Percentiles rank a stretch among this genome's conserved stretches.
phyloP scores from a whole-genome alignment of 192 early-diverging fungal genomes.

The Jimgerdemannia flammicorona region DNA sequence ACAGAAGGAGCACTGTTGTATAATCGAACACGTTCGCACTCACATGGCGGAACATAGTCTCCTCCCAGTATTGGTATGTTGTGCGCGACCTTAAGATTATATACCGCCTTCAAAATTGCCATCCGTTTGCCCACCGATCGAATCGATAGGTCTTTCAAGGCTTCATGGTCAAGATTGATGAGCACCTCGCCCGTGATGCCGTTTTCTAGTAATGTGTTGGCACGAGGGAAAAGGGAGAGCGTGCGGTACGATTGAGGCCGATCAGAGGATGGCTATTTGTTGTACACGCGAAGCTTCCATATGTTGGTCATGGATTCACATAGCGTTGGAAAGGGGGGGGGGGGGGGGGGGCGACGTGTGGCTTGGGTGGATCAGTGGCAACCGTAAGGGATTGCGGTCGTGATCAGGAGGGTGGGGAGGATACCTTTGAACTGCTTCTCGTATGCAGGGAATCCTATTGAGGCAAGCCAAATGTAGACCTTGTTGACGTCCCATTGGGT shows the following conservation, averaged over 20 bases:
- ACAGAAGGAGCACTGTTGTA: background rate
- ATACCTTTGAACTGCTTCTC: slow-evolving; percentile 56
- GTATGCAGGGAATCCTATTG: slow-evolving; percentile 49
- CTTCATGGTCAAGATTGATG: slow-evolving; percentile 84
- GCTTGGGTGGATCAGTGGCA: background rate
- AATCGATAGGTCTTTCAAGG: slow-evolving; percentile 86
- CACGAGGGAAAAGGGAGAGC: background rate
- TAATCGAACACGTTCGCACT: slow-evolving; percentile 7
- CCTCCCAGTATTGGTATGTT: slow-evolving; percentile 75
- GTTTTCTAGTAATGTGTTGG: slow-evolving; percentile 57
- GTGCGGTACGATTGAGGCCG: background rate
- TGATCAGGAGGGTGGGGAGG: background rate
- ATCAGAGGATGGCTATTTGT: no score
- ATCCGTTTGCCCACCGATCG: slow-evolving; percentile 83
- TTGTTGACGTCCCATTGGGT: slow-evolving; percentile 51
- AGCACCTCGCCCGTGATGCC: slow-evolving; percentile 88
- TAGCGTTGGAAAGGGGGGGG: background rate
- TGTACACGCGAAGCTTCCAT: no score
- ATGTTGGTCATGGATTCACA: no score
- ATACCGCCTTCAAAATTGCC: slow-evolving; percentile 87
- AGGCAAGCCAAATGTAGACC: slow-evolving; percentile 50
- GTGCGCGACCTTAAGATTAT: slow-evolving; percentile 75
- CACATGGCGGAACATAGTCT: slow-evolving; percentile 84
- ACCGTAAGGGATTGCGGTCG: background rate
- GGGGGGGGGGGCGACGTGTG: background rate